These are phyloP conservation scores for Boletellus deceptivus DNA, from an alignment of 1,284 basidiomycete genomes.

Conservation along the genomic window DNA sequence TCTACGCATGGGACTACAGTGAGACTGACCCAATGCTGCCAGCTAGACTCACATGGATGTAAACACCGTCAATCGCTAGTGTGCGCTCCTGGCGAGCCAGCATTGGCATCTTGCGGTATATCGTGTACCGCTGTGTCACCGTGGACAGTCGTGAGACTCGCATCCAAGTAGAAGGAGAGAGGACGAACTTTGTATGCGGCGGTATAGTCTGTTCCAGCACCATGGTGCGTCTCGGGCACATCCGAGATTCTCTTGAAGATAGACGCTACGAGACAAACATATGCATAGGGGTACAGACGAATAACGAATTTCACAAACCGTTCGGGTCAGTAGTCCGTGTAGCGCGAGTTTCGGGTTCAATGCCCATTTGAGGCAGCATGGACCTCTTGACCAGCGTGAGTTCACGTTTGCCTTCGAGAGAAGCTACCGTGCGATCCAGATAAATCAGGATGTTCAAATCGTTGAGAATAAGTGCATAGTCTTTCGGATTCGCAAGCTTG, in stretches of 20 bases:
- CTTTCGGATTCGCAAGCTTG: slow-evolving; percentile 69
- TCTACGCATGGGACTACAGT: slow-evolving; percentile 45
- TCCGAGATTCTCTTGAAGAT: slow-evolving; percentile 88
- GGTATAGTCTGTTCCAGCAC: slow-evolving; percentile 59
- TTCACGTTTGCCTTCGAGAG: slow-evolving; percentile 83
- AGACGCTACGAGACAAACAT: slow-evolving; percentile 56
- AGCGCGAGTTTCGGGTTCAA: slow-evolving; percentile 56
- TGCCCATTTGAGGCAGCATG: slow-evolving; percentile 69
- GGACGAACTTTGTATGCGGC: slow-evolving; percentile 81
- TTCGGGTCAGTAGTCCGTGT: slow-evolving; percentile 86
- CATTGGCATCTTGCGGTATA: slow-evolving; percentile 95
- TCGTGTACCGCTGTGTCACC: slow-evolving; percentile 74
- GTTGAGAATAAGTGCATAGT: slow-evolving; percentile 81
- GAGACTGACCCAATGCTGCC: neutral
- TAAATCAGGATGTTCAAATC: slow-evolving; percentile 84
- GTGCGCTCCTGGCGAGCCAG: slow-evolving; percentile 87
- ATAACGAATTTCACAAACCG: slow-evolving; percentile 47
- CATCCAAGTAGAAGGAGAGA: neutral
- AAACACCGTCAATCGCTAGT: slow-evolving; percentile 93
- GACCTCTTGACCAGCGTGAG: slow-evolving; percentile 81
- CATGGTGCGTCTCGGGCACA: slow-evolving; percentile 60
- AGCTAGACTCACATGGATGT: slow-evolving; percentile 75
- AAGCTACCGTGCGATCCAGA: slow-evolving; percentile 93
- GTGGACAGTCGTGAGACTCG: neutral
- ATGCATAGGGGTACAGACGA: neutral